Evolutionary conservation across 2,329 filamentous ascomycete genomes (phyloP).

Genomic region (Colletotrichum destructivum): DNA sequence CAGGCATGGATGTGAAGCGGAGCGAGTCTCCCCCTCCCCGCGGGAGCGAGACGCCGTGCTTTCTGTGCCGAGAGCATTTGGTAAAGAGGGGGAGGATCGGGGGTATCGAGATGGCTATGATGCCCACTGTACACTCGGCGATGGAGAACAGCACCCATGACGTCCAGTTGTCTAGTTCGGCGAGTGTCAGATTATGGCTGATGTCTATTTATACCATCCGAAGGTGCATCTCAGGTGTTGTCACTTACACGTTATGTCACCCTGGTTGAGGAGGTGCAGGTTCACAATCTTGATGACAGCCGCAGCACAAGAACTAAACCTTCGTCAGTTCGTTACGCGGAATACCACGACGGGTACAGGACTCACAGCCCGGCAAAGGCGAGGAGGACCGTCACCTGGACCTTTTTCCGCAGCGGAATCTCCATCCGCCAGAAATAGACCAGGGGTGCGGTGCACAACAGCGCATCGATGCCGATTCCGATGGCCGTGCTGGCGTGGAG

Average conservation of each 20-base stretch:
- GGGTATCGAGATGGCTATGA: conserved; percentile 53
- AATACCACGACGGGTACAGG: neutral
- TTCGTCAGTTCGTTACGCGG: neutral
- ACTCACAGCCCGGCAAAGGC: conserved; percentile 50
- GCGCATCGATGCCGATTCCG: conserved; percentile 48
- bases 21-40: conserved; percentile 1
- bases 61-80: conserved; percentile 13
- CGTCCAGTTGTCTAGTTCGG: conserved; percentile 47
- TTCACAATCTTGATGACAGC: conserved; percentile 47
- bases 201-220: too few species aligned
- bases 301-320: conserved; percentile 47
- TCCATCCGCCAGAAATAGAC: conserved; percentile 49
- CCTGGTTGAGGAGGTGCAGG: conserved; percentile 44
- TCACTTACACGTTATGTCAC: conserved; percentile 50
- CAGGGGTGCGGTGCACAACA: conserved; percentile 49
- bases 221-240: neutral
- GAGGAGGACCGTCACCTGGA: conserved; percentile 49
- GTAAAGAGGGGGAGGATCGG: conserved; percentile 48
- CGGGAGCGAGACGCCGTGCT: neutral
- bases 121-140: conserved; percentile 51
- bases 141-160: conserved; percentile 51
- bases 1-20: neutral
- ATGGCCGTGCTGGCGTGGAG: conserved; percentile 49
- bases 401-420: conserved; percentile 46
- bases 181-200: too few species aligned